These are phyloP conservation scores for Microascus cirrosus DNA, from an alignment of 2,329 filamentous ascomycete species.

Conservation along the genomic window DNA sequence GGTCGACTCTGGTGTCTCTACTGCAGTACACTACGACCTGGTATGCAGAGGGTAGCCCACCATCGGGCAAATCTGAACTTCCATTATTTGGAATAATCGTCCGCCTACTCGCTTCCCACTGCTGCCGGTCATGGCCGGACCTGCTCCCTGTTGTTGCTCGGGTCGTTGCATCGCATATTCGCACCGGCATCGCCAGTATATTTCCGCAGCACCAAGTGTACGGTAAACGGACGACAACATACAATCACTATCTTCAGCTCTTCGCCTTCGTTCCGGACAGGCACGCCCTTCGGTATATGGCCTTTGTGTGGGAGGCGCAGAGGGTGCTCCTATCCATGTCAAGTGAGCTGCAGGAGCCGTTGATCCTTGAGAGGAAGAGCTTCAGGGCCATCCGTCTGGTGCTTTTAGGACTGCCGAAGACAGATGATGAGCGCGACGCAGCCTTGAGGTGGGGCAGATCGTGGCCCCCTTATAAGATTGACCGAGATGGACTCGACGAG, in stretches of 20 bases:
- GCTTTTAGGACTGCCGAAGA: conserved; percentile 41
- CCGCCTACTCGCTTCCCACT: conserved; percentile 6
- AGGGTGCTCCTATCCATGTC: conserved; percentile 41
- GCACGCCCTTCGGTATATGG: conserved; percentile 23
- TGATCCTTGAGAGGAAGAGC: conserved; percentile 37
- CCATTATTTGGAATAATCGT: conserved; percentile 1
- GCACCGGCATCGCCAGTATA: conserved; percentile 9
- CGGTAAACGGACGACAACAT: conserved; percentile 16
- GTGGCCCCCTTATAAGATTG: conserved; percentile 50
- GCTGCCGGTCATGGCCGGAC: conserved; percentile 14
- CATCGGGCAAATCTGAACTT: not conserved
- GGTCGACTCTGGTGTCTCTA: not conserved
- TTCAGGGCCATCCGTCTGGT: conserved; percentile 45
- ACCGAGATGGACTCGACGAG: conserved; percentile 50
- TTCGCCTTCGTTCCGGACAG: conserved; percentile 19
- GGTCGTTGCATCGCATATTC: conserved; percentile 18
- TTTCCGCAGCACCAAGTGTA: conserved; percentile 10
- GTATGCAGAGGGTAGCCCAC: not conserved
- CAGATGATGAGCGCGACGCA: conserved; percentile 34
- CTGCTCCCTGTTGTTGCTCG: conserved; percentile 17
- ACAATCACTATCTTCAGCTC: conserved; percentile 21
- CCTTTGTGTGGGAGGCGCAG: conserved; percentile 47
- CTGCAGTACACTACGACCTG: conserved; percentile 1
- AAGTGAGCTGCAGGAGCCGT: conserved; percentile 29
- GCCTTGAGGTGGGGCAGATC: conserved; percentile 34